Conservation (phyloP, 2,329 filamentous ascomycete species). For the Colletotrichum aenigma region DNA sequence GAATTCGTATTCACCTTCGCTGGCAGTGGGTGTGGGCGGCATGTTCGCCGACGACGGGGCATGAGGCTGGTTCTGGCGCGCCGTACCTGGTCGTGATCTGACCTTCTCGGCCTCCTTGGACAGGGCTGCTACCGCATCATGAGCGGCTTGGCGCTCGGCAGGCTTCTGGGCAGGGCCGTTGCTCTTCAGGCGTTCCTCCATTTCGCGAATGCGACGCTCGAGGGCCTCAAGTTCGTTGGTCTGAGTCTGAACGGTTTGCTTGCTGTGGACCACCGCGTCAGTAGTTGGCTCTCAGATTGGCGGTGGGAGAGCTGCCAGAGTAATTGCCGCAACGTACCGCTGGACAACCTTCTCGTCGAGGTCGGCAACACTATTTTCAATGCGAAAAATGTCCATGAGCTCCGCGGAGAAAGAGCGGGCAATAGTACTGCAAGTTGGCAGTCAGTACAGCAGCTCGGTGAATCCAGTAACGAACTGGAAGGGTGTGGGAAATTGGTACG, state of each 20-base stretch:
- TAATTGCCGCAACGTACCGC: constrained; percentile 65
- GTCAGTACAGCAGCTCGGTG: not conserved
- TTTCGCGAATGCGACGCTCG: constrained; percentile 81
- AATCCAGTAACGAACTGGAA: constrained; percentile 52
- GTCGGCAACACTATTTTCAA: constrained; percentile 78
- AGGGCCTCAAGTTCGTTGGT: constrained; percentile 83
- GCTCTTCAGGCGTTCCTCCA: constrained; percentile 75
- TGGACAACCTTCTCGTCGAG: constrained; percentile 78
- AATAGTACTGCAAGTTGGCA: constrained; percentile 67
- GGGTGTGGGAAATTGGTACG: constrained; percentile 61
- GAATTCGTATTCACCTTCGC: constrained; percentile 62
- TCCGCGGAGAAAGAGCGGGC: constrained; percentile 86
- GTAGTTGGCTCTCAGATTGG: not conserved
- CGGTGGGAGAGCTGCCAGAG: not conserved
- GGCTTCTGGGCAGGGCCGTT: constrained; percentile 24
- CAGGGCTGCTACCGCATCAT: constrained; percentile 27
- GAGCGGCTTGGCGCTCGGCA: constrained; percentile 20
- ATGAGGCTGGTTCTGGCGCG: constrained; percentile 52
- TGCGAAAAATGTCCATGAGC: constrained; percentile 86
- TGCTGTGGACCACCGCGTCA: constrained; percentile 56
- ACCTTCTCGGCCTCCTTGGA: constrained; percentile 37
- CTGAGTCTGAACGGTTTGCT: constrained; percentile 76
- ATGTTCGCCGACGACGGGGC: constrained; percentile 60
- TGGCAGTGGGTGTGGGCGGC: constrained; percentile 64
- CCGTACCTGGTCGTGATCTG: constrained; percentile 59